Percentiles rank a stretch among this genome's conserved stretches.
Evolutionary conservation across 2,329 filamentous ascomycete genomes (phyloP).

Genomic region (Ascochyta rabiei): DNA sequence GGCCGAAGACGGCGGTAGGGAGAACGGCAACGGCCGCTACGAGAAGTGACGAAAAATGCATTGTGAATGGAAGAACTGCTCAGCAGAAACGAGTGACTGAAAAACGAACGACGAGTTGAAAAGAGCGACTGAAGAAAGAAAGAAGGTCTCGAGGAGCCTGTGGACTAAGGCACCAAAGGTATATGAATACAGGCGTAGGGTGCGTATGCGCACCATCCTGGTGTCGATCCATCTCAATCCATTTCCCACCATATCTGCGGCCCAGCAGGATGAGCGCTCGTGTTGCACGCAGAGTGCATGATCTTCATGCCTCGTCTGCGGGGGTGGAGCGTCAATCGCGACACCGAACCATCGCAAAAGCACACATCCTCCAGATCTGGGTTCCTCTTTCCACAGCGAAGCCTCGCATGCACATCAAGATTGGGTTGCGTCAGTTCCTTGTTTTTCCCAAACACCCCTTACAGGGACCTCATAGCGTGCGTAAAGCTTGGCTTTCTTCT

Average conservation of each 20-base stretch:
- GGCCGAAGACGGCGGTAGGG: conserved; percentile 27
- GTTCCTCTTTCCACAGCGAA: not conserved
- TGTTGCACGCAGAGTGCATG: not conserved
- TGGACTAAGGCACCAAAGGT: not conserved
- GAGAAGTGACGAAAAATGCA: conserved; percentile 34
- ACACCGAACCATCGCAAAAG: not conserved
- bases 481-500: not conserved
- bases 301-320: not conserved
- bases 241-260: conserved; percentile 2
- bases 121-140: conserved; percentile 2
- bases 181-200: conserved; percentile 1
- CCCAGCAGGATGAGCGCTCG: not conserved
- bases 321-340: not conserved
- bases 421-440: not conserved
- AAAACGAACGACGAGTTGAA: conserved; percentile 12
- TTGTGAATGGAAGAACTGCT: conserved; percentile 29
- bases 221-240: conserved; percentile 6
- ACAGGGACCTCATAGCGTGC: not conserved
- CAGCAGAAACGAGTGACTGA: conserved; percentile 27
- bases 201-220: not conserved
- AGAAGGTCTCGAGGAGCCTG: not conserved
- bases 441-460: not conserved
- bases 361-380: not conserved
- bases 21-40: conserved; percentile 32
- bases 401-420: not conserved